A percentile compares a stretch with the other conserved stretches of the same genome.
phyloP scores from a whole-genome alignment of 345 rosid genomes.

The Kandelia obovata region DNA sequence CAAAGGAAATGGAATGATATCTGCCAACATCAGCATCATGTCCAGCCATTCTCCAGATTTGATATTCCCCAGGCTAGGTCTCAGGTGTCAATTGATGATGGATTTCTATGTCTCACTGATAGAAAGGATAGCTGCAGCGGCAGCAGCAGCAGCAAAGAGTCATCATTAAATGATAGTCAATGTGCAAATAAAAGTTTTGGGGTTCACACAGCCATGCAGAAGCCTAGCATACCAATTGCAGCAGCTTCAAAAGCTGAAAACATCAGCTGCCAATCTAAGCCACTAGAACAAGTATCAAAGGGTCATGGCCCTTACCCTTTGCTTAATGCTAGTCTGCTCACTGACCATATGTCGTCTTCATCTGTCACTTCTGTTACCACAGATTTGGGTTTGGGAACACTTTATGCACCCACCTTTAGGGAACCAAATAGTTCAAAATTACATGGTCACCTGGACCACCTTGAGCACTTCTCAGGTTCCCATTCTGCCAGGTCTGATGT shows the following conservation, averaged over 20 bases:
- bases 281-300: slow-evolving; percentile 23
- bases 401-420: slow-evolving; percentile 36
- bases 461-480: slow-evolving; percentile 20
- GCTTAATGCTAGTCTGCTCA: slow-evolving; percentile 7
- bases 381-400: slow-evolving; percentile 54
- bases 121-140: slow-evolving; percentile 11
- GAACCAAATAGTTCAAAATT: slow-evolving; percentile 31
- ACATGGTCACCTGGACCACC: slow-evolving; percentile 21
- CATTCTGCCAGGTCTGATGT: slow-evolving; percentile 20
- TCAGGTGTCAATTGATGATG: slow-evolving; percentile 26
- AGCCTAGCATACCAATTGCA: slow-evolving; percentile 6
- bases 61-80: slow-evolving; percentile 27
- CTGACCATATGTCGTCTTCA: slow-evolving; percentile 23
- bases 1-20: slow-evolving; percentile 59
- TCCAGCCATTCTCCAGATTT: slow-evolving; percentile 35
- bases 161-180: slow-evolving; percentile 1
- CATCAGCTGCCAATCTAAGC: slow-evolving; percentile 21
- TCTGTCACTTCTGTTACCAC: slow-evolving; percentile 45
- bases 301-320: slow-evolving; percentile 8
- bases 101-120: slow-evolving; percentile 5
- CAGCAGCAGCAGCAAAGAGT: slow-evolving; percentile 8
- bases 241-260: slow-evolving; percentile 16
- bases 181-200: slow-evolving; percentile 12
- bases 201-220: slow-evolving; percentile 8
- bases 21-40: slow-evolving; percentile 51